These are phyloP conservation scores for Cystobasidium sp. DNA, from an alignment of 1,284 basidiomycete species.

Conservation along the genomic window DNA sequence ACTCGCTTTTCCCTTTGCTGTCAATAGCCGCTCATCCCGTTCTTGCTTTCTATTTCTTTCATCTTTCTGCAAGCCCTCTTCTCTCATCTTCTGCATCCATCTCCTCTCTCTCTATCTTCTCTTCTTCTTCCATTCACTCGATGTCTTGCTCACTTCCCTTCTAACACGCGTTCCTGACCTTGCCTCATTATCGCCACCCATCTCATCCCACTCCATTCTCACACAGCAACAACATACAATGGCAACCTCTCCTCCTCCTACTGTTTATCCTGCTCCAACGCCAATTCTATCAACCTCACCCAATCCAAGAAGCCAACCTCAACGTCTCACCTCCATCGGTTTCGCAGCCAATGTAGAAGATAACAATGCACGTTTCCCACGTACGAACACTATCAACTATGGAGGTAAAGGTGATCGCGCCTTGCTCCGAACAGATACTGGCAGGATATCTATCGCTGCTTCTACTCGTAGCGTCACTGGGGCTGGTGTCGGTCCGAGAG, in stretches of 20 bases:
- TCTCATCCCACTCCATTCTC: neutral
- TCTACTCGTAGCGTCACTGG: neutral
- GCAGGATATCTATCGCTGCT: conserved; percentile 38
- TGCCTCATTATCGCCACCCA: neutral
- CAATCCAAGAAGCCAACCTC: neutral
- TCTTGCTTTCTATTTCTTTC: conserved; percentile 1
- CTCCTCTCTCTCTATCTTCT: neutral
- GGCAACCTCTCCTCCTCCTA: no score
- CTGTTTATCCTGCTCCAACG: no score
- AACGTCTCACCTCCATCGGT: conserved; percentile 9
- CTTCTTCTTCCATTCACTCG: no score
- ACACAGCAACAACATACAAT: neutral
- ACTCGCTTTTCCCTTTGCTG: neutral
- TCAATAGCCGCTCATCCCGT: neutral
- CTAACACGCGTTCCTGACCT: no score
- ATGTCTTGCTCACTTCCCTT: no score
- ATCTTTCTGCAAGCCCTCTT: neutral
- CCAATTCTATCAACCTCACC: neutral
- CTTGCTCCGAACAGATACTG: conserved; percentile 41
- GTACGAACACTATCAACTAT: neutral
- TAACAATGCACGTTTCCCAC: neutral
- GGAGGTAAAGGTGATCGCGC: conserved; percentile 26
- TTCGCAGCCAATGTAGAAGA: conserved; percentile 31
- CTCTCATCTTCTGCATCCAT: neutral
- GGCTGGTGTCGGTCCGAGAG: conserved; percentile 13